A percentile compares a stretch with the other conserved stretches of the same genome.
phyloP scores from a whole-genome alignment of 108 stramenopile genomes.

The Discostella stelligeroides region DNA sequence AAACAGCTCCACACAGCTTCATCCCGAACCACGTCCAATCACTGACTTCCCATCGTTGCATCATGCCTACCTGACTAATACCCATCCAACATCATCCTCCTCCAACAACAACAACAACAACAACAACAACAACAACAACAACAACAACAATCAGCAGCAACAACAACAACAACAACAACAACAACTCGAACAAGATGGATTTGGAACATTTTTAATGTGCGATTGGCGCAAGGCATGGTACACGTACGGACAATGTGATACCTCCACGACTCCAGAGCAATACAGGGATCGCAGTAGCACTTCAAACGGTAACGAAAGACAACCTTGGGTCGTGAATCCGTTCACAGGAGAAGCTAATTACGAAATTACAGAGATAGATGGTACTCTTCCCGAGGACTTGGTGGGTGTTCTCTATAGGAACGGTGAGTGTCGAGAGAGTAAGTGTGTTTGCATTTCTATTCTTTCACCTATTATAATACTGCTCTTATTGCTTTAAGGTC shows the following conservation, averaged over 20 bases:
- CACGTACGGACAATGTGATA: conserved; percentile 41
- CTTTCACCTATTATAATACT: too few relatives aligned
- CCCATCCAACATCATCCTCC: conserved; percentile 53
- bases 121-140: conserved; percentile 32
- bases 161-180: conserved; percentile 30
- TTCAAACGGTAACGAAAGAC: not conserved
- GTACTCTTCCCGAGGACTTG: conserved; percentile 52
- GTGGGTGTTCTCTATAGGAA: conserved; percentile 62
- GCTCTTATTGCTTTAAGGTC: conserved; percentile 4
- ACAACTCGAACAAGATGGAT: conserved; percentile 36
- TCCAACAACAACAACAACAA: conserved; percentile 28
- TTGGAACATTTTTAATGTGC: conserved; percentile 39
- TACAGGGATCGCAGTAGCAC: not conserved
- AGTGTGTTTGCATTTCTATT: too few relatives aligned
- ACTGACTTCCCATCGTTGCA: conserved; percentile 8
- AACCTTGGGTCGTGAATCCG: conserved; percentile 47
- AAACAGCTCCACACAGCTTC: conserved; percentile 1
- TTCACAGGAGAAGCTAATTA: conserved; percentile 58
- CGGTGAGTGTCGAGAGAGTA: conserved; percentile 28
- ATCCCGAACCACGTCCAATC: conserved; percentile 6
- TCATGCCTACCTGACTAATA: conserved; percentile 8
- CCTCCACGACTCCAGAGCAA: not conserved
- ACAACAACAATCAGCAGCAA: conserved; percentile 15
- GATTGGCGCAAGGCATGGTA: conserved; percentile 68
- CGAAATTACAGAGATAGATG: conserved; percentile 54